Evolutionary conservation across 2,329 filamentous ascomycete genomes (phyloP).

Genomic region (Aspergillus oerlinghausenensis): DNA sequence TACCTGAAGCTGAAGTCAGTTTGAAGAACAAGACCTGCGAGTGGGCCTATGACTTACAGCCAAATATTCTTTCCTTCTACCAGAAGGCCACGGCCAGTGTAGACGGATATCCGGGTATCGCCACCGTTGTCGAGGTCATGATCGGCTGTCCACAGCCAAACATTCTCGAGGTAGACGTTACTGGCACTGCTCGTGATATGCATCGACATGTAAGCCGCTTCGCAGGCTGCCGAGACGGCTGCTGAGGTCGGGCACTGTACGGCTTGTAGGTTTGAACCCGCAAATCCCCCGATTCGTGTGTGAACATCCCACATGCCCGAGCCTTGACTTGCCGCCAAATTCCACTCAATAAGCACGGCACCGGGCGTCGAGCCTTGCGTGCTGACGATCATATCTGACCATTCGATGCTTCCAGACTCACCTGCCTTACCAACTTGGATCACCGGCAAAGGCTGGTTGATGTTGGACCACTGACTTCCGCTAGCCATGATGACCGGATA

Average conservation of each 20-base stretch:
- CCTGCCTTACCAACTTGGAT: slow-evolving; percentile 63
- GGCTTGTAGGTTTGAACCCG: slow-evolving; percentile 44
- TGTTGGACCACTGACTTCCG: slow-evolving; percentile 54
- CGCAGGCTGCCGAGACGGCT: slow-evolving; percentile 29
- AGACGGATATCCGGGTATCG: slow-evolving; percentile 50
- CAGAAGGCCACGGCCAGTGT: slow-evolving; percentile 49
- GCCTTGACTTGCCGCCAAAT: slow-evolving; percentile 50
- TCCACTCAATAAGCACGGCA: slow-evolving; percentile 69
- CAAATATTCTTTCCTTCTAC: slow-evolving; percentile 43
- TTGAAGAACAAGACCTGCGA: neutral
- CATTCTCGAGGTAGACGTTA: slow-evolving; percentile 47
- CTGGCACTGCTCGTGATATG: slow-evolving; percentile 32
- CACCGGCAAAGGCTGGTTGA: slow-evolving; percentile 58
- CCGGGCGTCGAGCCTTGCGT: slow-evolving; percentile 64
- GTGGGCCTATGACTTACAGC: slow-evolving; percentile 28
- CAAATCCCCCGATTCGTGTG: slow-evolving; percentile 49
- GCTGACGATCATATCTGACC: slow-evolving; percentile 67
- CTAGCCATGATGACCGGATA: slow-evolving; percentile 54
- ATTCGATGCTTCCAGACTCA: slow-evolving; percentile 62
- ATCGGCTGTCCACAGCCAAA: slow-evolving; percentile 51
- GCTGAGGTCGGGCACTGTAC: slow-evolving; percentile 42
- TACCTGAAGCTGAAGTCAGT: slow-evolving; percentile 20
- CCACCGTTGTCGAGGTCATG: slow-evolving; percentile 51
- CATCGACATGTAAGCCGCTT: slow-evolving; percentile 35
- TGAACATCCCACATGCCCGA: slow-evolving; percentile 57